Base-by-base conservation (phyloP, 2,329 filamentous ascomycete species). In the Cercospora citrullina region DNA sequence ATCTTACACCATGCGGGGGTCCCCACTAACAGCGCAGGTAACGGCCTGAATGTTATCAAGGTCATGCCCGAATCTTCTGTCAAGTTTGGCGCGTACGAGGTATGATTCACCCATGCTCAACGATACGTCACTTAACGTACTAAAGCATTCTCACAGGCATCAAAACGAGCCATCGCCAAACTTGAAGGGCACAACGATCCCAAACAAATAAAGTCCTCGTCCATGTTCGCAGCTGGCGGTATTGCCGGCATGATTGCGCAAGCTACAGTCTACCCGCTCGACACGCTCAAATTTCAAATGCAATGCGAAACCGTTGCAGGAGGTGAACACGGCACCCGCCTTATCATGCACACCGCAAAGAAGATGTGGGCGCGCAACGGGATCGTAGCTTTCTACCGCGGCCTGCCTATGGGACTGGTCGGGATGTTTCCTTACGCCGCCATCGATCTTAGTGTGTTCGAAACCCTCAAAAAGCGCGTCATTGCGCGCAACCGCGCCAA, bases 1-100 rank as follows among this genome's bases (percentile, higher is more conserved):
- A 31, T n/a, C 14, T 28, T 28, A 55, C 18, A 53, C 12, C 23
- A 28, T 28, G 39, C 14, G 39, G 10, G n/a, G n/a, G 12, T 21
- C 23, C 23, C 30, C 39, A 57, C 64, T 70, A 57, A 66, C 30
- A 30, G 16, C 14, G 7, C 74, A 96, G 94, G 95, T 42, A 99
- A 99, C 76, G 95, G 95, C 3, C 84, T 99, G 73, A 99, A 99
- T 74, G 93, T 99, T 2, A 80, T 97, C 76, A 99, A 99, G 80
- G 95, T 99, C 69, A 97, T 98, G 93, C 95, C 95, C 0, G 95
- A 99, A 82, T 97, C 94, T 30, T 94, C 95, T 28, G 97, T 99
- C 78, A 96, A 97, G 80, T 99, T 99, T 79, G 95, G 95, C 68
- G 94, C 94, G 21, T 99, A 97, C 77, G 95, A 99, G 82, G 87